Percentiles rank a stretch among this genome's conserved stretches.
Conservation (phyloP, 2,329 filamentous ascomycete genomes). For the Calonectria crousiana region DNA sequence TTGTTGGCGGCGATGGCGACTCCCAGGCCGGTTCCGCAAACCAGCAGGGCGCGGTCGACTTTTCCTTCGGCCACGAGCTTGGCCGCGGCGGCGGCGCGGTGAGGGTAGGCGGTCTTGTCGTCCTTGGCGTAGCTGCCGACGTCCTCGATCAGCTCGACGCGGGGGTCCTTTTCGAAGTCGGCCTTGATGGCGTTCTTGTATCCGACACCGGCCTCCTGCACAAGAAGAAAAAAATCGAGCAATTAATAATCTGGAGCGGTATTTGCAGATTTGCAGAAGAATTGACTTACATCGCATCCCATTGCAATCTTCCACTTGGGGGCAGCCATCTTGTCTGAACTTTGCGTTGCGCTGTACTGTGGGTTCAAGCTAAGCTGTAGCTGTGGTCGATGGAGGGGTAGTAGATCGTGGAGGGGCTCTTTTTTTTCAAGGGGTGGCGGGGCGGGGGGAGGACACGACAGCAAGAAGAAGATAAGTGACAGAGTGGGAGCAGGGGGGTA, state of each 20-base stretch:
- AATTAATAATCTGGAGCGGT: neutral
- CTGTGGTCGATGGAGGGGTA: neutral
- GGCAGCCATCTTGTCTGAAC: constrained; percentile 51
- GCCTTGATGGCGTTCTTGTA: constrained; percentile 85
- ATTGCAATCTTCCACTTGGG: constrained; percentile 66
- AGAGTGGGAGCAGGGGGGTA: neutral
- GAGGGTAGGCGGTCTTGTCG: constrained; percentile 87
- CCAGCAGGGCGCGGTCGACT: constrained; percentile 82
- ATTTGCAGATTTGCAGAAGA: neutral
- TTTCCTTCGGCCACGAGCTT: constrained; percentile 70
- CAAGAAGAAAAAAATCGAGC: neutral
- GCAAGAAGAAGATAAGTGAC: neutral
- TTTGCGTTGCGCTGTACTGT: constrained; percentile 23
- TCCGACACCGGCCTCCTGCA: constrained; percentile 77
- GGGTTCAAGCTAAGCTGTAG: neutral
- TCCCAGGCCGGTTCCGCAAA: constrained; percentile 89
- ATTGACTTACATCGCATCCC: constrained; percentile 63
- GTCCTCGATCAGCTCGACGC: constrained; percentile 71
- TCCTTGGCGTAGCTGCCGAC: constrained; percentile 75
- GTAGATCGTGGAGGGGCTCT: neutral
- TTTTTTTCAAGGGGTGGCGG: neutral
- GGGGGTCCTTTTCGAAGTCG: constrained; percentile 75
- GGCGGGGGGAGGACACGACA: neutral
- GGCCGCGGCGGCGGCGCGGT: constrained; percentile 80
- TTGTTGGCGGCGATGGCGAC: constrained; percentile 94